Evolutionary conservation across 176 grass and related monocot species (phyloP).

Genomic region (Triticum dicoccoides): DNA sequence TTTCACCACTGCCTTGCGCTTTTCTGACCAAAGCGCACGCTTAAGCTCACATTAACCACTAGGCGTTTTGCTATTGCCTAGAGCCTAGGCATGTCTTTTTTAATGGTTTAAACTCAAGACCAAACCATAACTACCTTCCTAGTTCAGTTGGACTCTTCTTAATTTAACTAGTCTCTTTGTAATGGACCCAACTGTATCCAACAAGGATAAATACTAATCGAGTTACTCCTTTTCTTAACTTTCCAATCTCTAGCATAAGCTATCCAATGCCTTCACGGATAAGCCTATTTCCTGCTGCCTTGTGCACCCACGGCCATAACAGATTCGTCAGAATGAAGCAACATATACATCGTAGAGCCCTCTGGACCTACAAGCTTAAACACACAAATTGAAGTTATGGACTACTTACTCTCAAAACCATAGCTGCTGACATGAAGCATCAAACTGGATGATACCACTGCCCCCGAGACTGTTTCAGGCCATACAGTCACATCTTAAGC

Average conservation of each 20-base stretch:
- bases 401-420: too few relatives aligned
- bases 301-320: background rate
- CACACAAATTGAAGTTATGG: background rate
- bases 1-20: too few relatives aligned
- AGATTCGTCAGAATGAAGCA: background rate
- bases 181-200: background rate
- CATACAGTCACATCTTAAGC: too few relatives aligned
- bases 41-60: too few relatives aligned
- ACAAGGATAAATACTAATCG: background rate
- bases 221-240: background rate
- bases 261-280: background rate
- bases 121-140: conserved; percentile 9
- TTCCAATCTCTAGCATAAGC: background rate
- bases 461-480: too few relatives aligned
- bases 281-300: background rate
- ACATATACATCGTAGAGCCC: background rate
- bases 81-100: too few relatives aligned
- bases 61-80: too few relatives aligned
- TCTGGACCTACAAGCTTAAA: background rate
- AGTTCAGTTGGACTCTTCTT: background rate
- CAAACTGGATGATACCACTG: too few relatives aligned
- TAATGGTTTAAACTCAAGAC: background rate
- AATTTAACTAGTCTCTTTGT: background rate
- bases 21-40: too few relatives aligned
- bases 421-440: too few relatives aligned